Evolutionary conservation across 2,329 filamentous ascomycete species (phyloP), one percentile per base, ranked within the genome.

Genomic region (Pyricularia sp.): DNA sequence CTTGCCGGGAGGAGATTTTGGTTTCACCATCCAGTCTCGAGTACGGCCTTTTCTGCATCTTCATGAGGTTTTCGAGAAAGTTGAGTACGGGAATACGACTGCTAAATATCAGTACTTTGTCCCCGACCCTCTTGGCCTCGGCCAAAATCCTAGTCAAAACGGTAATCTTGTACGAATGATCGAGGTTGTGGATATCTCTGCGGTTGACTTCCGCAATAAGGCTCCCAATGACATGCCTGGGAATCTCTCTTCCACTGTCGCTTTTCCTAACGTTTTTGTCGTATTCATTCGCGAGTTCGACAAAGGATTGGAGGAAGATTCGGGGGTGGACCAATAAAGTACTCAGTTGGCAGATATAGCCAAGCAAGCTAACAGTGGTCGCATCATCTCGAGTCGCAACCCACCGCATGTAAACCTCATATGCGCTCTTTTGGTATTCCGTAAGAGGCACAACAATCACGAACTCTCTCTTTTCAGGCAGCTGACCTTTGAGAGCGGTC

Each of bases 41-140:
- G 68, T 80, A 83, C 9, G 79, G 84, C 33, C 86, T 80, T 2
- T 80, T 76, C 69, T 85, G 82, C 25, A 74, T 73, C 5, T 76
- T 77, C 58, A 93, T 83, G 25, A 91, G 77, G 0, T 79, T 72
- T 67, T 88, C 84, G 0, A 97, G 81, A 72, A 89, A 94, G 72
- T 93, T 75, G 5, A 97, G 80, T 0, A 90, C 91, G 0, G 81
- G 79, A 12, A 93, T 81, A 17, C 88, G 91, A 68, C 93, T 90
- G 0, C 90, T 92, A 74, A 97, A 97, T 0, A 97, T 80, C 0
- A 97, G 82, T 1, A 93, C 85, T 74, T 93, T 93, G 76, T 97
- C 94, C 0, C 84, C 83, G 0, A 82, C 78, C 1, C 76, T 75
- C 58, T 84, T 85, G 7, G 90, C 89, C 71, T 90, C 84, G 26